phyloP scores from a whole-genome alignment of 2,329 filamentous ascomycete genomes.

The Talaromyces sp. region DNA sequence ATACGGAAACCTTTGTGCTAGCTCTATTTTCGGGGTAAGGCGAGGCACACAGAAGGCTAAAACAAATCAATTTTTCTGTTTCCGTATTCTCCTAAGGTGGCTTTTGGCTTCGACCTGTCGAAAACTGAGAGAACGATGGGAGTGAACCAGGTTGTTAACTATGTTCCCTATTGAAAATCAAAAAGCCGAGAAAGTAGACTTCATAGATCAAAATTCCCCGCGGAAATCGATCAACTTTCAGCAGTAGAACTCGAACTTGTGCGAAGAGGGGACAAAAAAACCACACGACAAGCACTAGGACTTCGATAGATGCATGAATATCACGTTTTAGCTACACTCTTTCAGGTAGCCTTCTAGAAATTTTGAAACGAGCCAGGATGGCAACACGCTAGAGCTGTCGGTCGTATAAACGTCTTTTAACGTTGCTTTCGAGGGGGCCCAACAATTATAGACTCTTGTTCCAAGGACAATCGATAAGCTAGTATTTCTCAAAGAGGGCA shows the following conservation, averaged over 20 bases:
- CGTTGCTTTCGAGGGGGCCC: not conserved
- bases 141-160: not conserved
- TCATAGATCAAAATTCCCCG: not conserved
- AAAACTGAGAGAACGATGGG: not conserved
- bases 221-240: not conserved
- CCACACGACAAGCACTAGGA: not conserved
- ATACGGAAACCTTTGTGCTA: not conserved
- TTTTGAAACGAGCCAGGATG: conserved; percentile 8
- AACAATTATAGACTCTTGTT: not conserved
- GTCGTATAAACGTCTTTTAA: not conserved
- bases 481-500: not conserved
- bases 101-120: not conserved
- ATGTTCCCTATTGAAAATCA: not conserved
- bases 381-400: conserved; percentile 4
- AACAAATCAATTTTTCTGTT: not conserved
- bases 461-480: not conserved
- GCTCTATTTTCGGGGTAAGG: not conserved
- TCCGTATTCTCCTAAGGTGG: not conserved
- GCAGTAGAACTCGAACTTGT: conserved; percentile 2
- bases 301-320: not conserved
- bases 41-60: not conserved
- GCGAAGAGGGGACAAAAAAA: not conserved
- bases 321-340: conserved; percentile 4
- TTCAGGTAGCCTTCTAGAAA: conserved; percentile 15
- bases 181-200: not conserved